Percentiles rank a stretch among this genome's conserved stretches.
Evolutionary conservation across 164 flowering plant genomes (phyloP).

Genomic region (Cinnamomum chago): DNA sequence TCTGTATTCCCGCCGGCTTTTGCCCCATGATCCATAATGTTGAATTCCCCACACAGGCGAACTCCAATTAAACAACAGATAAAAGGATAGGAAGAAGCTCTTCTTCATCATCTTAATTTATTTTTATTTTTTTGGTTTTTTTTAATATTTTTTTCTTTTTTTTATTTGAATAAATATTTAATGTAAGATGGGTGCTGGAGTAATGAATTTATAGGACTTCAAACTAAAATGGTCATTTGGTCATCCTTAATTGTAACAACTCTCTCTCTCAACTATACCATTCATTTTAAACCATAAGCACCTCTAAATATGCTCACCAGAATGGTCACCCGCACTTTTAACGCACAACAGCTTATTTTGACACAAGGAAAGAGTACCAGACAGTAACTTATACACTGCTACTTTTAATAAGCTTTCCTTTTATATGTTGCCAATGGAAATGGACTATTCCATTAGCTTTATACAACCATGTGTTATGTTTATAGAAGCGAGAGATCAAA

Average conservation of each 20-base stretch:
- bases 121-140: background rate
- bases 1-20: constrained; percentile 42
- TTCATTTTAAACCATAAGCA: background rate
- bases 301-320: no score
- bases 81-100: constrained; percentile 1
- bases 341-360: no score
- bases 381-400: no score
- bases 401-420: no score
- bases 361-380: no score
- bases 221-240: background rate
- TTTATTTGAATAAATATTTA: background rate
- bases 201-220: constrained; percentile 3
- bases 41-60: constrained; percentile 10
- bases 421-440: no score
- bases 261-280: constrained; percentile 7
- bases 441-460: no score
- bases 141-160: no score
- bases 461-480: no score
- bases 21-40: constrained; percentile 42
- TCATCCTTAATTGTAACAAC: constrained; percentile 3
- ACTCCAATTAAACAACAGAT: constrained; percentile 4
- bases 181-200: background rate
- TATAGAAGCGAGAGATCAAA: no score
- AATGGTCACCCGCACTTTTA: no score
- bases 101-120: background rate